Base-by-base conservation (phyloP, 202 grass and related monocot species). In the Bolboschoenoplectus hybrid region DNA sequence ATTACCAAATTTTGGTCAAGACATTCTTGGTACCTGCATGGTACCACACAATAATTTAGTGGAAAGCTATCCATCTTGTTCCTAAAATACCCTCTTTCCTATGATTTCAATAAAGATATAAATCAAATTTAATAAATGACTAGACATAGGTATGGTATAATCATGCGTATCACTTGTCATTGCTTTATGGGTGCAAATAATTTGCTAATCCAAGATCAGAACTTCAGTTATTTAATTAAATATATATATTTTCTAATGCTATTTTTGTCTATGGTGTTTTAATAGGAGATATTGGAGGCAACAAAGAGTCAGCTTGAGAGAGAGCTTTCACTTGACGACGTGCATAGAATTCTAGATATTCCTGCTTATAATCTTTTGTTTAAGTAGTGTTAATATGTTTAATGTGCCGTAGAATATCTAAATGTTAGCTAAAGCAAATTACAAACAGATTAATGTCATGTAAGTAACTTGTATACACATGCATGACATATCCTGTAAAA, bases 301-400 rank as follows among this genome's bases (percentile, higher is more conserved):
- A 98, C 96, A 19, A 95, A 75, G 79, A 62, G 83, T 62, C 96
- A 98, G 92, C 96, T 95, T 45, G 93, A 95, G 86, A 92, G 93
- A 84, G 96, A 95, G 88, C 90, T 98, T 9, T 89, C 89, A 47
- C 86, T 98, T 72, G 93, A 98, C 6, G 93, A 98, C 19, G 78
- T 98, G 57, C 50, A 83, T 43, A 70, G 82, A 83, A 95, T 98
- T 82, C 90, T 89, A 82, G 96, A 98, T 80, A 85, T 98, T 26
- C 96, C 93, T 3, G 96, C 91, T 86, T 98, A 94, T 81, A 98
- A 95, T 56, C 87, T 98, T 78, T 83, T 95, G 90, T 89, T 88
- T 83, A 95, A 92, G 75, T 95, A 92, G 77, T 40, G 13, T 53
- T 69, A 5, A 78, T 2, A 78, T 2, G 20, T 41, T 1, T 70